Conservation (phyloP, 257 asterid genomes). For the Lavandula angustifolia region DNA sequence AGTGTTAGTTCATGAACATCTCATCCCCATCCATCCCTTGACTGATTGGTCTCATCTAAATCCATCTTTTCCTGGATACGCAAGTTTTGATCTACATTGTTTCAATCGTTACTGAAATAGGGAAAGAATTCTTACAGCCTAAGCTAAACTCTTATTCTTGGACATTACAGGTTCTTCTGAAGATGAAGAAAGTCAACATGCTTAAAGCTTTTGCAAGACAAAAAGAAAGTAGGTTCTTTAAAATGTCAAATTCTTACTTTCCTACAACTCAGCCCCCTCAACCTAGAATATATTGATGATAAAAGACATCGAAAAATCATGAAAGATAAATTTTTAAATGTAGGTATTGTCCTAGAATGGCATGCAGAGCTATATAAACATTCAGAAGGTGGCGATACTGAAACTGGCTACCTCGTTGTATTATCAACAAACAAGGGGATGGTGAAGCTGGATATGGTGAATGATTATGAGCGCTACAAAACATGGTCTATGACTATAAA, state of each 20-base stretch:
- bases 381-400: constrained; percentile 51
- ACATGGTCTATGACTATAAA: constrained; percentile 79
- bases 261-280: constrained; percentile 10
- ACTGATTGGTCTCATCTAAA: background rate
- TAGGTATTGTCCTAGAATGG: constrained; percentile 60
- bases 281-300: background rate
- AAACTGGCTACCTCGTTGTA: constrained; percentile 64
- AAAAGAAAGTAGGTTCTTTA: constrained; percentile 60
- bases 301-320: background rate
- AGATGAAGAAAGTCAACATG: constrained; percentile 61
- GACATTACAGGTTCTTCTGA: constrained; percentile 63
- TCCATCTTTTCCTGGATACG: background rate
- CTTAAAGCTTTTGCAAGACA: constrained; percentile 65
- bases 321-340: background rate
- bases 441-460: constrained; percentile 73
- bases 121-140: background rate
- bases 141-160: constrained; percentile 26
- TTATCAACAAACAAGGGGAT: constrained; percentile 67
- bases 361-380: constrained; percentile 70
- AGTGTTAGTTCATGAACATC: background rate
- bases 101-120: background rate
- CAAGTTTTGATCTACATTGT: background rate
- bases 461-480: constrained; percentile 55
- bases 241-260: constrained; percentile 14
- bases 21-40: background rate